Evolutionary conservation across 331 rosid species (phyloP).

Genomic region (Arachis monticola): DNA sequence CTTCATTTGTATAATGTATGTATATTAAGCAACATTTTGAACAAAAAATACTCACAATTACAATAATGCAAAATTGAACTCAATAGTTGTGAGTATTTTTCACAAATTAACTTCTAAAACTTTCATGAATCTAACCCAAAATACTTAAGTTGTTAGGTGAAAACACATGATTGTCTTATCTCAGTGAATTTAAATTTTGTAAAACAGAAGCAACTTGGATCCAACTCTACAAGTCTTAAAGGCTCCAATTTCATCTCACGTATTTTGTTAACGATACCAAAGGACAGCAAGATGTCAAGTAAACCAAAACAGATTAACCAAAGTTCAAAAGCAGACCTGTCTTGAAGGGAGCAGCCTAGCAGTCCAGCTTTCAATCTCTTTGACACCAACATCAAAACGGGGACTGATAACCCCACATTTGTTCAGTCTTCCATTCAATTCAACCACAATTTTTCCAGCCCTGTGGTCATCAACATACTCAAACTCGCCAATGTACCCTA

Average conservation of each 20-base stretch:
- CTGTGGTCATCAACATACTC: constrained; percentile 60
- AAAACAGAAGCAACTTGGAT: not conserved
- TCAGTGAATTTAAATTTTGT: not conserved
- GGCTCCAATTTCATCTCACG: not conserved
- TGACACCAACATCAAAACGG: constrained; percentile 58
- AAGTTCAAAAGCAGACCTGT: constrained; percentile 41
- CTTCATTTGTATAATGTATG: not conserved
- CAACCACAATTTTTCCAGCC: constrained; percentile 57
- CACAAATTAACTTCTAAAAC: not conserved
- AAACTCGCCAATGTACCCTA: constrained; percentile 59
- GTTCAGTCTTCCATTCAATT: constrained; percentile 53
- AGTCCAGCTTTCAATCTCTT: constrained; percentile 58
- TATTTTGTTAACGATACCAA: not conserved
- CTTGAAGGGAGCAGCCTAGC: constrained; percentile 59
- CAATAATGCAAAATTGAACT: not conserved
- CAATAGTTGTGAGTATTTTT: not conserved
- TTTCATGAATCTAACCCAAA: not conserved
- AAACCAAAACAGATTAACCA: not conserved
- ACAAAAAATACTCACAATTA: not conserved
- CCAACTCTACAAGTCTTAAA: not conserved
- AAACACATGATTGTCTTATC: not conserved
- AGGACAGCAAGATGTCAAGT: not conserved
- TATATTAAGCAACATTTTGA: not conserved
- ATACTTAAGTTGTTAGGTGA: not conserved
- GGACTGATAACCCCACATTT: constrained; percentile 60